These are phyloP conservation scores for Aspergillus steynii DNA, from an alignment of 495 filamentous ascomycete genomes.

Conservation along the genomic window DNA sequence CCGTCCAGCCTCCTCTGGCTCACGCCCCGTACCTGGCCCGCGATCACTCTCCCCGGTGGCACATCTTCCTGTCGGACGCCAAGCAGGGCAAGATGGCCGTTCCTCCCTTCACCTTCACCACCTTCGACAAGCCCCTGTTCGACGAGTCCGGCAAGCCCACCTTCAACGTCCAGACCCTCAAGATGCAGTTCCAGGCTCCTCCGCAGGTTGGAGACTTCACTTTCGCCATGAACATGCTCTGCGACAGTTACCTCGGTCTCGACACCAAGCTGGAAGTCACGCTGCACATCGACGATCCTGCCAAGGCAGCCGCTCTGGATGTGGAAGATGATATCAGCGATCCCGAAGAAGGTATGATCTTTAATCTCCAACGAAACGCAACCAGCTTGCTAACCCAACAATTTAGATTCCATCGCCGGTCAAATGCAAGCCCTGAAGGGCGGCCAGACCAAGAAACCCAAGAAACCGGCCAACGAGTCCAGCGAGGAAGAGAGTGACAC, in stretches of 20 bases:
- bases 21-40: conserved; percentile 86
- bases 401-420: conserved; percentile 84
- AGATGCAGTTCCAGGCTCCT: conserved; percentile 96
- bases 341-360: conserved; percentile 85
- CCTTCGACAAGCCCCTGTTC: conserved; percentile 85
- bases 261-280: conserved; percentile 88
- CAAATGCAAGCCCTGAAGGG: conserved; percentile 90
- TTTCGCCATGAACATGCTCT: conserved; percentile 88
- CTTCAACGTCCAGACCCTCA: conserved; percentile 90
- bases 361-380: conserved; percentile 1
- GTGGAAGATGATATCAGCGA: conserved; percentile 91
- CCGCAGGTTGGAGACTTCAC: conserved; percentile 89
- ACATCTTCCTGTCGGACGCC: conserved; percentile 88
- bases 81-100: conserved; percentile 95
- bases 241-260: conserved; percentile 91
- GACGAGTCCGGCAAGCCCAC: conserved; percentile 74
- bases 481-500: conserved; percentile 85
- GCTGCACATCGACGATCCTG: conserved; percentile 84
- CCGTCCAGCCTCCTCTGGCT: conserved; percentile 76
- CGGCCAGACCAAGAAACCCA: conserved; percentile 62
- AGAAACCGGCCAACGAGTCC: conserved; percentile 57
- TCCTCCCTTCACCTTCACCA: conserved; percentile 86
- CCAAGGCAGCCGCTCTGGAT: conserved; percentile 75
- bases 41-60: conserved; percentile 87
- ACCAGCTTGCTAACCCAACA: conserved; percentile 30